A percentile compares a stretch with the other conserved stretches of the same genome.
Evolutionary conservation across 2,329 filamentous ascomycete species (phyloP).

Genomic region (Talaromyces sp.): DNA sequence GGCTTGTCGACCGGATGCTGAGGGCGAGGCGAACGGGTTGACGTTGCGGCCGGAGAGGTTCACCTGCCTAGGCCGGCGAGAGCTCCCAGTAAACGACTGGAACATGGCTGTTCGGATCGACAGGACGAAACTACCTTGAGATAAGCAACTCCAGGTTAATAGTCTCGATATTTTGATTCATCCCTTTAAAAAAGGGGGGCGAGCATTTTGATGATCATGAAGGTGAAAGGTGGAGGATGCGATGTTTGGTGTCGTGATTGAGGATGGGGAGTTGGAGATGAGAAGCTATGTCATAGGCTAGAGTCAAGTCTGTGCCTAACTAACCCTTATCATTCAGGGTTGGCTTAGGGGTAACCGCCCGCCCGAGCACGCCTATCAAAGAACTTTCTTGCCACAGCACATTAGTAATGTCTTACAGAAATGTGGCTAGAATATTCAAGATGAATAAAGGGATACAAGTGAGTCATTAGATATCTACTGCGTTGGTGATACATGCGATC

Average conservation of each 20-base stretch:
- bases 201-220: slow-evolving; percentile 2
- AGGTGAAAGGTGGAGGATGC: background rate
- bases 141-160: background rate
- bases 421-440: background rate
- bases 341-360: background rate
- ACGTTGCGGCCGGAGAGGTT: slow-evolving; percentile 83
- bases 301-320: background rate
- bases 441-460: background rate
- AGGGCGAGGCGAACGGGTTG: slow-evolving; percentile 76
- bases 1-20: slow-evolving; percentile 59
- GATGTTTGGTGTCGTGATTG: background rate
- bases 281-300: slow-evolving; percentile 18
- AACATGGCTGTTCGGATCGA: slow-evolving; percentile 62
- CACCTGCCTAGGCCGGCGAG: slow-evolving; percentile 82
- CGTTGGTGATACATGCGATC: background rate
- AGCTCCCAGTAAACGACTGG: slow-evolving; percentile 84
- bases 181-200: background rate
- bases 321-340: background rate
- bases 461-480: background rate
- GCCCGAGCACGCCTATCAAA: background rate
- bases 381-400: background rate
- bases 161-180: slow-evolving; percentile 2
- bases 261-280: background rate
- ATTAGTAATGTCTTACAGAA: background rate
- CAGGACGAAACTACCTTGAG: slow-evolving; percentile 5